These are phyloP conservation scores for Thelonectria olida DNA, from an alignment of 2,329 filamentous ascomycete species.

Conservation along the genomic window DNA sequence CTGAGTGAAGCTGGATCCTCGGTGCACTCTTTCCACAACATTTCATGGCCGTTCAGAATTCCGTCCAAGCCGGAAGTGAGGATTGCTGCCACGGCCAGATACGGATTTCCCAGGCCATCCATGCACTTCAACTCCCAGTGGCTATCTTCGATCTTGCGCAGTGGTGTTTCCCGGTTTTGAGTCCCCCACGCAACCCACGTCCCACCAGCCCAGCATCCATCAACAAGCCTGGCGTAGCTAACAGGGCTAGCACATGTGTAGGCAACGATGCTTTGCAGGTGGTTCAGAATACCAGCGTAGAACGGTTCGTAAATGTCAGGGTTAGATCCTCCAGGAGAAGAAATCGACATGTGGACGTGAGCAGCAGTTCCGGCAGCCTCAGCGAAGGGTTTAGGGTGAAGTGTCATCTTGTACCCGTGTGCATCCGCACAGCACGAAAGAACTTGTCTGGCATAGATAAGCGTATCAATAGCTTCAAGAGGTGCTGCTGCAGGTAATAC, in stretches of 20 bases:
- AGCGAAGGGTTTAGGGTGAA: slow-evolving; percentile 76
- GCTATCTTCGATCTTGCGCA: slow-evolving; percentile 71
- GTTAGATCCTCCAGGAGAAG: slow-evolving; percentile 52
- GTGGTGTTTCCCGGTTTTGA: slow-evolving; percentile 79
- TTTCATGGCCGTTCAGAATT: slow-evolving; percentile 41
- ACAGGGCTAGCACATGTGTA: slow-evolving; percentile 72
- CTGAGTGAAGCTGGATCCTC: slow-evolving; percentile 63
- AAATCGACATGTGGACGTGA: slow-evolving; percentile 76
- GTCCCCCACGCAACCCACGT: slow-evolving; percentile 83
- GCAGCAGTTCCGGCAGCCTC: slow-evolving; percentile 69
- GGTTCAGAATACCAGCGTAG: slow-evolving; percentile 75
- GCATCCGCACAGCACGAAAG: slow-evolving; percentile 71
- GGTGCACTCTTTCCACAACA: slow-evolving; percentile 63
- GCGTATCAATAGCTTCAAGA: slow-evolving; percentile 73
- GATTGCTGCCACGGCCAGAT: slow-evolving; percentile 61
- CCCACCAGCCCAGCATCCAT: slow-evolving; percentile 81
- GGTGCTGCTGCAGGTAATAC: slow-evolving; percentile 71
- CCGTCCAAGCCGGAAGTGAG: slow-evolving; percentile 44
- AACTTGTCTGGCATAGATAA: slow-evolving; percentile 76
- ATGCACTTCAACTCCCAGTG: slow-evolving; percentile 83
- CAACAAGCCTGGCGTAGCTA: slow-evolving; percentile 74
- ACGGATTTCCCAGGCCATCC: slow-evolving; percentile 84
- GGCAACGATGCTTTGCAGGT: slow-evolving; percentile 73
- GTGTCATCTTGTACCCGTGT: slow-evolving; percentile 72
- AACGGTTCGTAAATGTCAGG: slow-evolving; percentile 67